Conservation (phyloP, 2,329 filamentous ascomycete genomes). For the Cryphonectria carpinicola region DNA sequence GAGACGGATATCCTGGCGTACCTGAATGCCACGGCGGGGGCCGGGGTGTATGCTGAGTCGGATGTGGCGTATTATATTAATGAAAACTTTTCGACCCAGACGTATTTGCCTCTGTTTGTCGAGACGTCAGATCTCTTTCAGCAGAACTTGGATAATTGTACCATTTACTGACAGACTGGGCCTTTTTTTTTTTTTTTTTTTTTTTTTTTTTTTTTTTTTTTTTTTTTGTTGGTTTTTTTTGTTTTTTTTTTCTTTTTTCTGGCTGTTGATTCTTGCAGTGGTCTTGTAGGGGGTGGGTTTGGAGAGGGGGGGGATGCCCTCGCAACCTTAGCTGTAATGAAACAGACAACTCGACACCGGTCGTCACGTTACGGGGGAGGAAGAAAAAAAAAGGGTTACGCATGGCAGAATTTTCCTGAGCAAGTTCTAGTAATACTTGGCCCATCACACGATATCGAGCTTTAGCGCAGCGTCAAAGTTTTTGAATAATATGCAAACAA, state of each 20-base stretch:
- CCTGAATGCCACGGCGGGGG: slow-evolving; percentile 36
- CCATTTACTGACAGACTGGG: slow-evolving; percentile 28
- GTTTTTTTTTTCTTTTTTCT: neutral
- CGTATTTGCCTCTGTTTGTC: slow-evolving; percentile 46
- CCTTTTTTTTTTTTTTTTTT: too few relatives aligned
- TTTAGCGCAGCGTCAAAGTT: neutral
- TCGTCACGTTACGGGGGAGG: neutral
- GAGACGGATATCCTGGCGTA: slow-evolving; percentile 42
- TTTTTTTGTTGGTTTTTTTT: neutral
- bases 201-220: neutral
- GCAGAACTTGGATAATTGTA: slow-evolving; percentile 42
- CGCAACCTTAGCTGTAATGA: neutral
- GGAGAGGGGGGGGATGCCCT: neutral
- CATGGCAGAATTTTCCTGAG: neutral
- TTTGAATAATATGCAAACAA: neutral
- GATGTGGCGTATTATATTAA: slow-evolving; percentile 45
- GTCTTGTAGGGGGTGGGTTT: neutral
- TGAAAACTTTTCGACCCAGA: slow-evolving; percentile 44
- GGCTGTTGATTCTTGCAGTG: neutral
- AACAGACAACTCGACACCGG: neutral
- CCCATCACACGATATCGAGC: neutral
- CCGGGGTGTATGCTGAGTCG: slow-evolving; percentile 37
- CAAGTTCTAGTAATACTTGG: neutral
- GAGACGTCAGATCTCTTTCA: slow-evolving; percentile 41
- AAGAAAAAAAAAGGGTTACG: neutral